Base-by-base conservation (phyloP, 2,329 filamentous ascomycete species). In the Neonectria neomacrospora region DNA sequence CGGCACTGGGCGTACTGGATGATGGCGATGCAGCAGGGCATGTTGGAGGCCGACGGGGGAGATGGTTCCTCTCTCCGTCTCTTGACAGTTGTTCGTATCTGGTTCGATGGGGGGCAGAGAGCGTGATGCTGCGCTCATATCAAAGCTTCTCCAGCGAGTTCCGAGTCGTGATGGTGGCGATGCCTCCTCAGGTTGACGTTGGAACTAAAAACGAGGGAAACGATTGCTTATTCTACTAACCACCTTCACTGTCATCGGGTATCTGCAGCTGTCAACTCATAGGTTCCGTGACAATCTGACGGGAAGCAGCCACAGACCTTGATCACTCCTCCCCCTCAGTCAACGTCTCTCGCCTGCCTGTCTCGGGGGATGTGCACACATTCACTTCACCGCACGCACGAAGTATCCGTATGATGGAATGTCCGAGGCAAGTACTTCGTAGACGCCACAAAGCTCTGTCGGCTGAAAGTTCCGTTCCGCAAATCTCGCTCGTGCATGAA, bases 11-110 rank as follows among this genome's bases (percentile, higher is more conserved):
- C 54, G 61, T 61, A 75, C 18, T 68, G 63, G 7, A 76, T 42
- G 22, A 75, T 71, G 45, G 67, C 67, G 42, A 76, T 61, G 54
- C 71, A 73, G 67, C 76, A 77, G 23, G 74, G 72, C 75, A 77
- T 77, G 30, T 32, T 61, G 54, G 22, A 20, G 18, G n/a, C 7
- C 16, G 22, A 42, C 26, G 16, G 14, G n/a, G 26, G 47, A 26
- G 45, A 58, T 16, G 23, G 8, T 51, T 11, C 12, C 9, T 37
- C 2, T 16, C 22, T 26, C 10, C 12, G 34, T 37, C 34, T 44
- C 12, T 18, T 10, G 20, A 14, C 22, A 23, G 42, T 3, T 47
- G 22, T 11, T 16, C 42, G 42, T 47, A n/a, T 14, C 14, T 23
- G 11, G 20, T 9, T 47, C 6, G 42, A 41, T 20, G 37, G 7